Evolutionary conservation across 768 basidiomycete species (phyloP).

Genomic region (Amanita inopinata): DNA sequence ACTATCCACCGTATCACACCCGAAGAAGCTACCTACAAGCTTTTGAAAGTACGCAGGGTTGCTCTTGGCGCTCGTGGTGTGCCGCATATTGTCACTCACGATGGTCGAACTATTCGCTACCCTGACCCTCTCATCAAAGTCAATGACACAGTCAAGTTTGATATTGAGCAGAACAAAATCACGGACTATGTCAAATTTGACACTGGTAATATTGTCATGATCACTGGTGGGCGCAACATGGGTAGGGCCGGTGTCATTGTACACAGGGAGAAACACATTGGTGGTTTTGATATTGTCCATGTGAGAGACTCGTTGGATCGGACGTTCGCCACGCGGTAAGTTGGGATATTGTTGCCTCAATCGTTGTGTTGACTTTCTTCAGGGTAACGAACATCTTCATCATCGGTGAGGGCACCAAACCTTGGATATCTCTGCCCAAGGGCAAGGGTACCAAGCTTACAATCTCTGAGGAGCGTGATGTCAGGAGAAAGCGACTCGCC

Average conservation of each 20-base stretch:
- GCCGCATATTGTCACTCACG: constrained; percentile 96
- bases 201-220: constrained; percentile 92
- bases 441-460: constrained; percentile 98
- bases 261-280: constrained; percentile 94
- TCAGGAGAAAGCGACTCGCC: constrained; percentile 70
- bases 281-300: constrained; percentile 98
- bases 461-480: constrained; percentile 93
- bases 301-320: constrained; percentile 93
- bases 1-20: constrained; percentile 98
- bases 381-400: constrained; percentile 98
- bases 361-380: constrained; percentile 3
- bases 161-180: constrained; percentile 92
- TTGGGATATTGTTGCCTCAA: constrained; percentile 10
- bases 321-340: constrained; percentile 95
- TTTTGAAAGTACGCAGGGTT: constrained; percentile 87
- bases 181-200: constrained; percentile 91
- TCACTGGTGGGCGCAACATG: constrained; percentile 99
- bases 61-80: constrained; percentile 91
- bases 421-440: constrained; percentile 94
- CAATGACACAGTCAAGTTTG: constrained; percentile 97
- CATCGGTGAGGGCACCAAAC: constrained; percentile 91
- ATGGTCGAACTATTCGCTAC: constrained; percentile 99
- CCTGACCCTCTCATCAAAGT: constrained; percentile 92
- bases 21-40: constrained; percentile 95
- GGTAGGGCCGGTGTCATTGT: constrained; percentile 94